Evolutionary conservation across 768 basidiomycete genomes (phyloP).

Genomic region (Russula lepida): DNA sequence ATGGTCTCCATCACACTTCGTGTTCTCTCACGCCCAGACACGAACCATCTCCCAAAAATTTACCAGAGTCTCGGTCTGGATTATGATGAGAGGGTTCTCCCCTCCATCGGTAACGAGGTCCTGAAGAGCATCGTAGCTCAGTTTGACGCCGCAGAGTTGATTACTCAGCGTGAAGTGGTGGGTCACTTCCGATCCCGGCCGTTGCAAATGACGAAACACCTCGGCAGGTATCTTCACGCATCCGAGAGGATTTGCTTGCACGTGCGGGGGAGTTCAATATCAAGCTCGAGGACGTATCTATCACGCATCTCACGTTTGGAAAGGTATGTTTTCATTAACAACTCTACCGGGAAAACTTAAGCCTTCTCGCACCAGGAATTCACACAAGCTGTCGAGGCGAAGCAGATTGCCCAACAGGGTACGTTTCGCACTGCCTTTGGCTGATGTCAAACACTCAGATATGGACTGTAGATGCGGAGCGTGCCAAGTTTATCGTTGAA

Average conservation of each 20-base stretch:
- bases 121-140: slow-evolving; percentile 97
- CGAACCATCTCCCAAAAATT: slow-evolving; percentile 79
- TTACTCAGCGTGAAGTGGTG: slow-evolving; percentile 96
- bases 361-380: slow-evolving; percentile 56
- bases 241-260: slow-evolving; percentile 84
- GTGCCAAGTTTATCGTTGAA: slow-evolving; percentile 98
- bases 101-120: slow-evolving; percentile 97
- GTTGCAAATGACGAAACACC: background rate
- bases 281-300: slow-evolving; percentile 92
- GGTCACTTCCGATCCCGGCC: slow-evolving; percentile 26
- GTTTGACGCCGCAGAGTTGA: slow-evolving; percentile 93
- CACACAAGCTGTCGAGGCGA: slow-evolving; percentile 98
- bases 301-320: slow-evolving; percentile 84
- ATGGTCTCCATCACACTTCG: slow-evolving; percentile 97
- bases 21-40: slow-evolving; percentile 90
- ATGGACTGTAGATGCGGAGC: slow-evolving; percentile 71
- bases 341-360: background rate
- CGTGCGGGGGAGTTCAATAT: slow-evolving; percentile 96
- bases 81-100: slow-evolving; percentile 96
- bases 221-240: slow-evolving; percentile 75
- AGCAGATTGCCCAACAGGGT: slow-evolving; percentile 99
- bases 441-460: background rate
- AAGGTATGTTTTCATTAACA: slow-evolving; percentile 41
- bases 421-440: slow-evolving; percentile 13
- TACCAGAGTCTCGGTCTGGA: slow-evolving; percentile 93